A percentile compares a stretch with the other conserved stretches of the same genome.
Conservation (phyloP, 164 flowering plant genomes). For the Vitis rupestris region DNA sequence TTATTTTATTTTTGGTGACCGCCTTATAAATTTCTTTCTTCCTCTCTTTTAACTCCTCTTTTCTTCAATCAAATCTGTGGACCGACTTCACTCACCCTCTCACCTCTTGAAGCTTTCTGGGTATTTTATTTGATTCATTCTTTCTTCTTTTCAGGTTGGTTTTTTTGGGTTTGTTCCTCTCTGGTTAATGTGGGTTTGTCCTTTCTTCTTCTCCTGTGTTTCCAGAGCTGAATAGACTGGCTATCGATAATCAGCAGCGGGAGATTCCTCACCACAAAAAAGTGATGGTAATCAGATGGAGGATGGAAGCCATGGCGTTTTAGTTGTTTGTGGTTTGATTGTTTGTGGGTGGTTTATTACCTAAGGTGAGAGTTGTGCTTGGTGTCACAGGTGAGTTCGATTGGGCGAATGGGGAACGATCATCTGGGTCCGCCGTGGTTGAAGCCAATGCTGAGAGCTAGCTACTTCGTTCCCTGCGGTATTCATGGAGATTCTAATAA, state of each 20-base stretch:
- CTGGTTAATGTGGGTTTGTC: neutral
- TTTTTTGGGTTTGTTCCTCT: neutral
- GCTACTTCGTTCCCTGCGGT: constrained; percentile 49
- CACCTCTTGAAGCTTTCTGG: neutral
- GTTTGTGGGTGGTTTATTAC: too few species aligned
- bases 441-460: constrained; percentile 47
- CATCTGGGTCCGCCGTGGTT: constrained; percentile 59
- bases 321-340: too few species aligned
- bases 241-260: neutral
- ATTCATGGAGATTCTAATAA: constrained; percentile 52
- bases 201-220: neutral
- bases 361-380: too few species aligned
- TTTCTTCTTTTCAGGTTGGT: neutral
- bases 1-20: constrained; percentile 3
- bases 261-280: neutral
- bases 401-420: constrained; percentile 25
- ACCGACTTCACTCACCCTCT: neutral
- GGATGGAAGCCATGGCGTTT: too few species aligned
- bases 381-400: constrained; percentile 37
- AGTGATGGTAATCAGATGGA: neutral
- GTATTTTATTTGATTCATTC: neutral
- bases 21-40: constrained; percentile 7
- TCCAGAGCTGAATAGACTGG: neutral
- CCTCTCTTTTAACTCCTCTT: neutral
- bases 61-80: neutral